phyloP scores from a whole-genome alignment of 108 stramenopile species.

The Mediolabrus comicus region DNA sequence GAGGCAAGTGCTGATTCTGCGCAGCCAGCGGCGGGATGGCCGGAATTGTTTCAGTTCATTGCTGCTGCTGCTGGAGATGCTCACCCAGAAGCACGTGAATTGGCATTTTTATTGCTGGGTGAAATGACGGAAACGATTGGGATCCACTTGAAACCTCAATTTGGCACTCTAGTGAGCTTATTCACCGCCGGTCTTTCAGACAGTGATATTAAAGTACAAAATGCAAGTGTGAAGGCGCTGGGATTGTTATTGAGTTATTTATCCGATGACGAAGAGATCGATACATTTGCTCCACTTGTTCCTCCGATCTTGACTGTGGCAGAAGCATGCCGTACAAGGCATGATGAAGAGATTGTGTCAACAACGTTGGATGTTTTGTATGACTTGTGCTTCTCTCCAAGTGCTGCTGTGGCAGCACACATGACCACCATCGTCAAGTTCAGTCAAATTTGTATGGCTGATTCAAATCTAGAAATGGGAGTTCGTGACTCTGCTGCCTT shows the following conservation, averaged over 20 bases:
- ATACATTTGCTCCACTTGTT: conserved; percentile 72
- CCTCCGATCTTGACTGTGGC: conserved; percentile 81
- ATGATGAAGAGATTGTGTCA: conserved; percentile 79
- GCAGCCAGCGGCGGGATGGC: conserved; percentile 65
- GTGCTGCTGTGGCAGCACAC: conserved; percentile 51
- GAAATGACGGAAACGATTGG: conserved; percentile 96
- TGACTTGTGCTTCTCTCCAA: conserved; percentile 77
- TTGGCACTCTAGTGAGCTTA: conserved; percentile 68
- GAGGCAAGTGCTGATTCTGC: conserved; percentile 35
- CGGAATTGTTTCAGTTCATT: conserved; percentile 82
- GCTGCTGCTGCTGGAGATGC: conserved; percentile 57
- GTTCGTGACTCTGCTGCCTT: conserved; percentile 87
- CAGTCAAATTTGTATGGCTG: conserved; percentile 61
- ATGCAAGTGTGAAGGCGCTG: conserved; percentile 80
- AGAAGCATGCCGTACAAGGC: conserved; percentile 53
- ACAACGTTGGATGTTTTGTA: conserved; percentile 88
- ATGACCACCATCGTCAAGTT: conserved; percentile 72
- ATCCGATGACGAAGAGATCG: conserved; percentile 74
- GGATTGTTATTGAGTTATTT: conserved; percentile 76
- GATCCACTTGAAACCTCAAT: conserved; percentile 75
- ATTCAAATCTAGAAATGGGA: conserved; percentile 75
- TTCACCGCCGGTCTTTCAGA: conserved; percentile 72
- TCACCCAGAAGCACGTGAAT: conserved; percentile 83
- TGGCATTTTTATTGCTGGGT: conserved; percentile 86
- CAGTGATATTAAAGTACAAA: conserved; percentile 74